A percentile compares a stretch with the other conserved stretches of the same genome.
Evolutionary conservation across 495 filamentous ascomycete genomes (phyloP).

Genomic region (Aspergillus indologenus): DNA sequence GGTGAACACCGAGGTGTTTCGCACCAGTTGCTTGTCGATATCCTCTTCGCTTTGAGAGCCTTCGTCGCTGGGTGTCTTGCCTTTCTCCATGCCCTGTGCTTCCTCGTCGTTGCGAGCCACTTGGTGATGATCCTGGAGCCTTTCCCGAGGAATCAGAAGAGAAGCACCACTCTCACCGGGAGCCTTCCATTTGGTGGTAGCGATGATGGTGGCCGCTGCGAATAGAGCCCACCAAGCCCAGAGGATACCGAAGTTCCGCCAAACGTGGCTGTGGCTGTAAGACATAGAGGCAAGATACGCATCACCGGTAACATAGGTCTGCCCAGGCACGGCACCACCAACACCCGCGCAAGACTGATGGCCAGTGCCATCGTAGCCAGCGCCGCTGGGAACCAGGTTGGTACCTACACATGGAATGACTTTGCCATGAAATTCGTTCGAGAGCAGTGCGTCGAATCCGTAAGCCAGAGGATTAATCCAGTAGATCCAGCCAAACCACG

Average conservation of each 20-base stretch:
- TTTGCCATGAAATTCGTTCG: slow-evolving; percentile 61
- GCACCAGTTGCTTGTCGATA: slow-evolving; percentile 35
- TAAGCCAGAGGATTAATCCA: slow-evolving; percentile 74
- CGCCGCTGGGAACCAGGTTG: slow-evolving; percentile 46
- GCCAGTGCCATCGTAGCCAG: slow-evolving; percentile 27
- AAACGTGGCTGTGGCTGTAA: slow-evolving; percentile 48
- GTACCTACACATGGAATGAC: slow-evolving; percentile 44
- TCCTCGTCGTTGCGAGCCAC: slow-evolving; percentile 30
- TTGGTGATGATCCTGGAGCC: slow-evolving; percentile 23
- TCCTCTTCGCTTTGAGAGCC: slow-evolving; percentile 12
- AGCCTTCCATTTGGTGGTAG: slow-evolving; percentile 38
- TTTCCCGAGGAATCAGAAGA: slow-evolving; percentile 41
- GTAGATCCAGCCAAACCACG: slow-evolving; percentile 75
- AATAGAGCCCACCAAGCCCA: slow-evolving; percentile 47
- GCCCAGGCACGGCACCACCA: slow-evolving; percentile 43
- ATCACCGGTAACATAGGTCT: slow-evolving; percentile 43
- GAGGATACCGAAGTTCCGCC: slow-evolving; percentile 49
- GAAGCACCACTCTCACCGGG: slow-evolving; percentile 31
- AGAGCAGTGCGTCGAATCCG: slow-evolving; percentile 64
- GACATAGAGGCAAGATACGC: slow-evolving; percentile 48
- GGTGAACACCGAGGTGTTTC: slow-evolving; percentile 55
- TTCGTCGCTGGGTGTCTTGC: slow-evolving; percentile 10
- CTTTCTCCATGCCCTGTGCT: slow-evolving; percentile 28
- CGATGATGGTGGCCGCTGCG: slow-evolving; percentile 36
- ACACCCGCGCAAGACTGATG: slow-evolving; percentile 56